Percentiles rank a stretch among this genome's conserved stretches.
phyloP scores from a whole-genome alignment of 2,329 filamentous ascomycete species.

The Trichoderma sp. region DNA sequence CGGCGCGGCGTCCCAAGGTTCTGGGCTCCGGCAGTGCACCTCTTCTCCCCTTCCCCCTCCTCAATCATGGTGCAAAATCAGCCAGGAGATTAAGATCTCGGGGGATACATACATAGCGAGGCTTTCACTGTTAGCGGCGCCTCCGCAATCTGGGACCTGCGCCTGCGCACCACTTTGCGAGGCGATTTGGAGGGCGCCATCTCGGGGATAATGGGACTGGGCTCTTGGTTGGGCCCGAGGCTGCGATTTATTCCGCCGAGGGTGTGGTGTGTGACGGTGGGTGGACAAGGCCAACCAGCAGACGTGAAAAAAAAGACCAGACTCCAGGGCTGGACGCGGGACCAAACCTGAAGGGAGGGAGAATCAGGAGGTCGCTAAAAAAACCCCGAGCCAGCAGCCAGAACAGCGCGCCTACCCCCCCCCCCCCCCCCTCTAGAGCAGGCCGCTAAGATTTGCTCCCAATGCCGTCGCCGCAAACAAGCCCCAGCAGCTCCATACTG shows the following conservation, averaged over 20 bases:
- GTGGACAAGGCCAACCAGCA: no score
- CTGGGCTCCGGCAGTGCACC: constrained; percentile 1
- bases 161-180: neutral
- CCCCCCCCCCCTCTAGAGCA: constrained; percentile 11
- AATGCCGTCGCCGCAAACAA: constrained; percentile 15
- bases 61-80: constrained; percentile 15
- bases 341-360: neutral
- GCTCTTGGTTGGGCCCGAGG: constrained; percentile 20
- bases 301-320: neutral
- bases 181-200: neutral
- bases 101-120: neutral
- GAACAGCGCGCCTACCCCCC: neutral
- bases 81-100: constrained; percentile 19
- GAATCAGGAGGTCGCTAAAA: constrained; percentile 22
- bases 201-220: neutral
- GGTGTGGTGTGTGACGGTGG: neutral
- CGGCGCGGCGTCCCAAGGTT: constrained; percentile 22
- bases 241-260: constrained; percentile 17
- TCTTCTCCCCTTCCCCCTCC: neutral
- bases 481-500: constrained; percentile 24
- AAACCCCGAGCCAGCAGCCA: neutral
- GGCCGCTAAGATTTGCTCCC: constrained; percentile 8
- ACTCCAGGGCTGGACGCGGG: neutral
- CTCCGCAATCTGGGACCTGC: constrained; percentile 18
- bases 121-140: constrained; percentile 15